These are phyloP conservation scores for Thalia dealbata DNA, from an alignment of 176 grass and related monocot genomes.

Conservation along the genomic window DNA sequence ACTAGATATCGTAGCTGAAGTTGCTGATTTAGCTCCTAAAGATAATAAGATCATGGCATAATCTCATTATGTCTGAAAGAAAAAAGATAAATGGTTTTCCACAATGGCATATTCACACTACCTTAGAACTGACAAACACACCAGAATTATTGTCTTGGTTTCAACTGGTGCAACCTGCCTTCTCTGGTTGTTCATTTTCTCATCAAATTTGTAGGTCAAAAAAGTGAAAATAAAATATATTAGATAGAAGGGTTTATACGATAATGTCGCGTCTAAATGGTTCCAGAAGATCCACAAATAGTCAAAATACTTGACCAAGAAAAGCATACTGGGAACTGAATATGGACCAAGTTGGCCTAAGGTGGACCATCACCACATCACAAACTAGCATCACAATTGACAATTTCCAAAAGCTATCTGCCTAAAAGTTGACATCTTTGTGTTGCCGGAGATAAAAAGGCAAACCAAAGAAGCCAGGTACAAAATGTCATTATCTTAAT, in stretches of 20 bases:
- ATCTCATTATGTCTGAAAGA: not conserved
- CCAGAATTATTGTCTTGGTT: too few species aligned
- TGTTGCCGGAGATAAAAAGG: not conserved
- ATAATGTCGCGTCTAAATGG: not conserved
- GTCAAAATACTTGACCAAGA: not conserved
- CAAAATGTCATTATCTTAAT: too few species aligned
- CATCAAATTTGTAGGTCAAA: too few species aligned
- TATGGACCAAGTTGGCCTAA: not conserved
- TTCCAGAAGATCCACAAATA: not conserved
- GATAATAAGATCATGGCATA: not conserved
- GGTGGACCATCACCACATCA: not conserved
- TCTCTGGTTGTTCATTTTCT: too few species aligned
- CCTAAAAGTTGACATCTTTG: not conserved
- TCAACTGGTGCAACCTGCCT: too few species aligned
- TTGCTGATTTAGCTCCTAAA: not conserved
- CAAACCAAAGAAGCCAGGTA: not conserved
- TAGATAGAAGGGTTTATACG: too few species aligned
- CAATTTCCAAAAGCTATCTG: not conserved
- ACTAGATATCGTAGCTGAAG: not conserved
- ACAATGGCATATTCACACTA: not conserved
- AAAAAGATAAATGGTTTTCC: not conserved
- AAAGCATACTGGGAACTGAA: not conserved
- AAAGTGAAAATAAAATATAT: too few species aligned
- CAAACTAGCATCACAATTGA: too few species aligned
- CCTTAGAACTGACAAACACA: too few species aligned